phyloP scores from a whole-genome alignment of 108 stramenopile genomes.

The Discostella stelligeroides region DNA sequence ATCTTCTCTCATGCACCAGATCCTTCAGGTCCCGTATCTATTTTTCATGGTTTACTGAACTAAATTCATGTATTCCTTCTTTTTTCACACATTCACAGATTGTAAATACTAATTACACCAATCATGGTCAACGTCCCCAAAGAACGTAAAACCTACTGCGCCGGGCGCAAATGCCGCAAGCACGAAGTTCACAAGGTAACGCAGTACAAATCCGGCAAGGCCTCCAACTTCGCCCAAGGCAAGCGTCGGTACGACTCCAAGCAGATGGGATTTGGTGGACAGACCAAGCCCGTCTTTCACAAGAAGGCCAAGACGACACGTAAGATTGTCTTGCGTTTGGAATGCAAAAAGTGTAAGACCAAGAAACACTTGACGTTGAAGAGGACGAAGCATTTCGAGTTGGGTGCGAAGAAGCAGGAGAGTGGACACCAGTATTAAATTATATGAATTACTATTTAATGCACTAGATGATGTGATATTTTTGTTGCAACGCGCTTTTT shows the following conservation, averaged over 20 bases:
- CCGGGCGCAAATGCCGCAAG: slow-evolving; percentile 96
- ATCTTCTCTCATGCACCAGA: too few species aligned
- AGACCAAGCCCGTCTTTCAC: slow-evolving; percentile 99
- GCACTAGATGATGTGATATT: too few species aligned
- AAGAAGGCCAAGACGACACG: slow-evolving; percentile 99
- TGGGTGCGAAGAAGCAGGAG: slow-evolving; percentile 98
- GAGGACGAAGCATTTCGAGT: slow-evolving; percentile 99
- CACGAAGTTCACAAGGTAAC: slow-evolving; percentile 99
- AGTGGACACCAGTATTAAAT: slow-evolving; percentile 96
- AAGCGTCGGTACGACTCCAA: slow-evolving; percentile 99
- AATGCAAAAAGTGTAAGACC: slow-evolving; percentile 99
- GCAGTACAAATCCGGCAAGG: slow-evolving; percentile 99
- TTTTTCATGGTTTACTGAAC: too few species aligned
- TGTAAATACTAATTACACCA: not conserved
- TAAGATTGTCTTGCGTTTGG: slow-evolving; percentile 98
- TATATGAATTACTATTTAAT: too few species aligned
- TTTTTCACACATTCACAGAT: too few species aligned
- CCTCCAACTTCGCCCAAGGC: slow-evolving; percentile 99
- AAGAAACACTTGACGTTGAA: slow-evolving; percentile 98
- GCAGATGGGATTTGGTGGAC: slow-evolving; percentile 99
- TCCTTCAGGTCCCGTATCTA: too few species aligned
- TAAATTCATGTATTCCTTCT: too few species aligned
- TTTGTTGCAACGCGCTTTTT: too few species aligned
- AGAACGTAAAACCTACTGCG: slow-evolving; percentile 98
- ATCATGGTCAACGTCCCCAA: slow-evolving; percentile 98